These are phyloP conservation scores for Naegleria lovaniensis DNA, from an alignment of 208 protist genomes.

Conservation along the genomic window DNA sequence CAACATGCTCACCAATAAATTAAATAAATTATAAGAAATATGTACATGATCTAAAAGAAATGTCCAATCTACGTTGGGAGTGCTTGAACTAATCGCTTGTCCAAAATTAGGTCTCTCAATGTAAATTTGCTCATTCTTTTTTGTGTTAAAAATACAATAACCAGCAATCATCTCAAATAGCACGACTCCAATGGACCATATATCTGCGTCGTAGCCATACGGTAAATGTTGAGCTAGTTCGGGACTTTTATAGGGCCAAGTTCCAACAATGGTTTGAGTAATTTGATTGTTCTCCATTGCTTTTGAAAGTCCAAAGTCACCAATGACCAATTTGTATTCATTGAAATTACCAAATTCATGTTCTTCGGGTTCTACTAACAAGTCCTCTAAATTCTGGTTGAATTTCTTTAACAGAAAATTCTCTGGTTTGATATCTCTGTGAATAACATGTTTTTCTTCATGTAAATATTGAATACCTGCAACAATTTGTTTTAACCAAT, in stretches of 20 bases:
- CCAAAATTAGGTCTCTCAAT: neutral
- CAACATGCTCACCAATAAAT: neutral
- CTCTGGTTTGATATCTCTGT: constrained; percentile 27
- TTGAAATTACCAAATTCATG: neutral
- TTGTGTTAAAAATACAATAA: neutral
- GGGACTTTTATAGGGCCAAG: neutral
- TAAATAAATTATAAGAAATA: neutral
- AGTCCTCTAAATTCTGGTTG: neutral
- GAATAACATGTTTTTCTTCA: neutral
- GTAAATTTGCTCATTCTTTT: neutral
- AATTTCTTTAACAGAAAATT: constrained; percentile 19
- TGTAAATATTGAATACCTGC: neutral
- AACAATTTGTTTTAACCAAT: constrained; percentile 9
- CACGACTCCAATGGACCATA: neutral
- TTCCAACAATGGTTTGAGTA: neutral
- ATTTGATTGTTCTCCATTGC: neutral
- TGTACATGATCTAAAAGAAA: neutral
- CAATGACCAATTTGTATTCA: neutral
- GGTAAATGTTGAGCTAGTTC: neutral
- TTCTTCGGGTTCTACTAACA: neutral
- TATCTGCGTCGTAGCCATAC: neutral
- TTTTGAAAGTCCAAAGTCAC: neutral
- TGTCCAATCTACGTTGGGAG: neutral
- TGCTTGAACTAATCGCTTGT: neutral
- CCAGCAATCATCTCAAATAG: constrained; percentile 3